Base-by-base conservation (phyloP, 2,329 filamentous ascomycete genomes). In the Trichoderma semiorbis region DNA sequence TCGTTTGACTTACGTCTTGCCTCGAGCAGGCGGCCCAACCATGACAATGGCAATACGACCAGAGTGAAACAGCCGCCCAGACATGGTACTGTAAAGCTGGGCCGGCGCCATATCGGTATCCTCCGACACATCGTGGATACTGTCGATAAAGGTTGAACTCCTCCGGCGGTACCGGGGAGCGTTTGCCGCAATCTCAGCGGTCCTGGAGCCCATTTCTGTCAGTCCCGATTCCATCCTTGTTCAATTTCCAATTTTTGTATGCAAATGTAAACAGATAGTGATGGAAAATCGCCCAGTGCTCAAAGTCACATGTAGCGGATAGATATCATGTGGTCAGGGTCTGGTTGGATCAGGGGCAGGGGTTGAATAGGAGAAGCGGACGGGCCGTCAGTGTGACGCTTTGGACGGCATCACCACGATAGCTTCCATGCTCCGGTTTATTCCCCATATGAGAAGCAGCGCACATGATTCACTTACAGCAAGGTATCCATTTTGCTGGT, bases 1-100 rank as follows among this genome's bases (percentile, higher is more conserved):
- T 62, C 11, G 7, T 50, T 53, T 18, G 55, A 84, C 91, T 80
- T 83, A 94, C 88, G 96, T 99, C 84, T 99, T 99, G 73, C 96
- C 96, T 78, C 96, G 91, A 50, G 96, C 96, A 55, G 96, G 96
- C 34, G 98, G 89, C 28, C 96, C 96, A 75, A 98, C 96, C 80
- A 97, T 98, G 75, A 96, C 95, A 77, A 99, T 98, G 62, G 95
- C 95, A 80, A 99, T 99, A 72, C 95, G 91, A 62, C 96, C 96
- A 26, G 96, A 98, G 82, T 99, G 96, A 81, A 99, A 99, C 34
- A 99, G 90, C 55, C 96, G 90, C 63, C 96, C 96, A 62, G 95
- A 98, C 88, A 98, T 97, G 68, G 96, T 99, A 81, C 94, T 98
- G 85, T 99, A 99, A 60, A 99, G 88, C 84, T 99, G 96, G 76